Conservation (phyloP, 352 stramenopile species). For the Globisporangium perplexum region DNA sequence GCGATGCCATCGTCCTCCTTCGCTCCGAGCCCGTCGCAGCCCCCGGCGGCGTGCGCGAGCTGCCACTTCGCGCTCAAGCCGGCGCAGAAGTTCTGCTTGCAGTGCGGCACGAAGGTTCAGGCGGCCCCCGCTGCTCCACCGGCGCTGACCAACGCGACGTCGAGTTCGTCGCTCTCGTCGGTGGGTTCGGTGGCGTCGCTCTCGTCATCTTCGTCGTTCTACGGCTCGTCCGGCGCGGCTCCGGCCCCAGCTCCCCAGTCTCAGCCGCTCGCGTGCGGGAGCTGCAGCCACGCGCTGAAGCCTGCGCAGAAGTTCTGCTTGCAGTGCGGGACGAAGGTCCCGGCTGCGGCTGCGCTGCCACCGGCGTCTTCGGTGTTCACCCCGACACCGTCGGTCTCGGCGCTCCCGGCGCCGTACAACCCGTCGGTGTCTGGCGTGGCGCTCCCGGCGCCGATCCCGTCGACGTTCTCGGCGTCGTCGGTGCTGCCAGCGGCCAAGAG, state of each 20-base stretch:
- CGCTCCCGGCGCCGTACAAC: conserved; percentile 18
- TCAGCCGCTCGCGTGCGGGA: conserved; percentile 24
- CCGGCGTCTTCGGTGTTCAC: conserved; percentile 3
- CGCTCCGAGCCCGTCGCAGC: conserved; percentile 1
- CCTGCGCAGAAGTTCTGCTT: conserved; percentile 71
- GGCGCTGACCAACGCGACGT: conserved; percentile 6
- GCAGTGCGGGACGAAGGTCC: conserved; percentile 67
- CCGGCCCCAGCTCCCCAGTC: conserved; percentile 13
- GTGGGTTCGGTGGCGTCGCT: conserved; percentile 1
- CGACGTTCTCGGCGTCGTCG: conserved; percentile 24
- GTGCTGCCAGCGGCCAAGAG: conserved; percentile 42
- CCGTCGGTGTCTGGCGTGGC: conserved; percentile 27
- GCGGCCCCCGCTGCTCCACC: background rate
- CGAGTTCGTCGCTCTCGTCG: background rate
- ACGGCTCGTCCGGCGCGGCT: conserved; percentile 1
- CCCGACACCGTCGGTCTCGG: background rate
- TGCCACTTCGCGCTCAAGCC: conserved; percentile 53
- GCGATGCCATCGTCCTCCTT: background rate
- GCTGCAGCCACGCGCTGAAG: conserved; percentile 51
- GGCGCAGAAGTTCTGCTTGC: conserved; percentile 70
- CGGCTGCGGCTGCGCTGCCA: background rate
- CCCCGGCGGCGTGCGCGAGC: conserved; percentile 27
- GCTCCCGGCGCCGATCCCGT: conserved; percentile 54
- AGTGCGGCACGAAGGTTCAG: conserved; percentile 61
- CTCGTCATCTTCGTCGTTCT: conserved; percentile 16